Evolutionary conservation across 768 basidiomycete species (phyloP), one percentile per base, ranked within the genome.

Genomic region (Tylopilus felleus): DNA sequence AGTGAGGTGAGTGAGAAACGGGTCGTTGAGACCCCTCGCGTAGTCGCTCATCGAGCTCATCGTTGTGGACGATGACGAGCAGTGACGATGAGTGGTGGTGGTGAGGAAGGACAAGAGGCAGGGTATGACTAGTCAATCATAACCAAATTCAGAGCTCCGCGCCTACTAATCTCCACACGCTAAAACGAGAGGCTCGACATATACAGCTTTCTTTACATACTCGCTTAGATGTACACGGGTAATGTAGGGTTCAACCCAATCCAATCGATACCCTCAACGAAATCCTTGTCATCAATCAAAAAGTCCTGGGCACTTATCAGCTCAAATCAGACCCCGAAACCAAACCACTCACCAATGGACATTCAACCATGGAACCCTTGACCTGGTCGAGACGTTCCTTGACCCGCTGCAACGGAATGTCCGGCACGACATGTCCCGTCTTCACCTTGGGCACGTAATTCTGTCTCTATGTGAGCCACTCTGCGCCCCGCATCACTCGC

Each of bases 371-470:
- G 5, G 86, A 75, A 35, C 89, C 89, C 64, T 73, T 79, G 43
- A 91, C 84, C 64, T 83, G 75, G 19, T 75, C 71, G 40, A 98
- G 77, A n/a, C 83, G 82, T 44, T 82, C 74, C 75, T 95, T 96
- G 61, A 93, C 79, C 43, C 86, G 81, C 1, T 76, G 71, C 28
- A 95, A 73, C 1, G 81, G 70, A n/a, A 90, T 63, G 2, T 77
- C 84, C 10, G 85, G 83, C 10, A 80, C 84, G 49, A 96, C 84
- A 66, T 96, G 94, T 1, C 92, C 93, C 4, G 80, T 75, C 80
- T 89, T 84, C 48, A 81, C 80, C 65, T 89, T 87, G 2, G 88
- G 86, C 5, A 88, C 76, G 62, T 90, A 92, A 51, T 71, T 77
- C 90, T 93, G 59, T n/a, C 27, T 44, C 45, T 43, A 36, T 21